These are phyloP conservation scores for Penicillium egyptiacum DNA, from an alignment of 495 filamentous ascomycete species.

Conservation along the genomic window DNA sequence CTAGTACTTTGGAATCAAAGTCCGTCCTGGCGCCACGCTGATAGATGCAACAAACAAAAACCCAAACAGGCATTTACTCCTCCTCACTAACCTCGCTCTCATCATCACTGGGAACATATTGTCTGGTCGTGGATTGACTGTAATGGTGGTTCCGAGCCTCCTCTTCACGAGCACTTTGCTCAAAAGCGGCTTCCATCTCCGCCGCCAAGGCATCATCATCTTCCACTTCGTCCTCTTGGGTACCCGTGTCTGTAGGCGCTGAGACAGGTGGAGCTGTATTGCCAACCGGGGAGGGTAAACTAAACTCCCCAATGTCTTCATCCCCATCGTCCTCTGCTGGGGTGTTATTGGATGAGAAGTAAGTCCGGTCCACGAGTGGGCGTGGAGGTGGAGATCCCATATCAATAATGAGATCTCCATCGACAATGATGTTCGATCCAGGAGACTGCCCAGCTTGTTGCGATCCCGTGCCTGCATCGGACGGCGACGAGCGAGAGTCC, in stretches of 20 bases:
- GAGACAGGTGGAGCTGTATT: slow-evolving; percentile 20
- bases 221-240: slow-evolving; percentile 33
- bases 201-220: slow-evolving; percentile 47
- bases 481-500: slow-evolving; percentile 28
- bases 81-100: slow-evolving; percentile 54
- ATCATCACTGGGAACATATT: slow-evolving; percentile 46
- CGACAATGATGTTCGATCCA: slow-evolving; percentile 48
- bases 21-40: slow-evolving; percentile 14
- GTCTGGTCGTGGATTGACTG: slow-evolving; percentile 27
- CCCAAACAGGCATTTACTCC: slow-evolving; percentile 31
- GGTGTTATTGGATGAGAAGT: slow-evolving; percentile 45
- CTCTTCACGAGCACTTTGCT: slow-evolving; percentile 42
- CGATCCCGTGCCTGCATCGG: slow-evolving; percentile 40
- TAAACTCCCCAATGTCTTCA: slow-evolving; percentile 43
- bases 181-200: slow-evolving; percentile 53
- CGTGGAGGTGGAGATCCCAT: slow-evolving; percentile 50
- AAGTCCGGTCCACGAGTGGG: slow-evolving; percentile 41
- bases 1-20: slow-evolving; percentile 5
- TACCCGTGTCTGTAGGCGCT: slow-evolving; percentile 4
- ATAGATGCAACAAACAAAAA: slow-evolving; percentile 13
- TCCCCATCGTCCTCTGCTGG: slow-evolving; percentile 39
- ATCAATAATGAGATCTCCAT: slow-evolving; percentile 51
- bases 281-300: slow-evolving; percentile 41
- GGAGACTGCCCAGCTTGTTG: slow-evolving; percentile 41
- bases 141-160: slow-evolving; percentile 39